A percentile compares a stretch with the other conserved stretches of the same genome.
Conservation (phyloP, 768 basidiomycete species). For the Leccinellum rugosiceps region DNA sequence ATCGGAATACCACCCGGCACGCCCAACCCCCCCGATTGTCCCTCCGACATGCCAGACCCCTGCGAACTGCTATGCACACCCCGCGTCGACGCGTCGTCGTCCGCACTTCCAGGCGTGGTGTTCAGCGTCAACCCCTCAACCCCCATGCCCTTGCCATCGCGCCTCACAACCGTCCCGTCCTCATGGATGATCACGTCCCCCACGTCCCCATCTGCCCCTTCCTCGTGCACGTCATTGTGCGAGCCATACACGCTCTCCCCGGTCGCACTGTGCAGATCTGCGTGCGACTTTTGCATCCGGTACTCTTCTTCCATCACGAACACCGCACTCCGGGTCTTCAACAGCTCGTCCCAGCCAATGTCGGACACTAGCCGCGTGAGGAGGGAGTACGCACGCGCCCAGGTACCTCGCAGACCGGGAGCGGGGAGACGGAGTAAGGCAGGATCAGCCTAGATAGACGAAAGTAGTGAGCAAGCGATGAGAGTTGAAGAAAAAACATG, state of each 20-base stretch:
- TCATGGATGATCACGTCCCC: constrained; percentile 54
- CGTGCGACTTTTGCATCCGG: constrained; percentile 88
- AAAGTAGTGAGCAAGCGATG: background rate
- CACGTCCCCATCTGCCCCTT: background rate
- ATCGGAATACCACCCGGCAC: constrained; percentile 46
- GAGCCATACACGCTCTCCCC: constrained; percentile 13
- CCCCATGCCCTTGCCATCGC: constrained; percentile 3
- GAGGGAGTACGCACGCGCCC: constrained; percentile 90
- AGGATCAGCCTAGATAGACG: constrained; percentile 70
- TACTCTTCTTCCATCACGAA: constrained; percentile 99
- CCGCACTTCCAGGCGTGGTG: constrained; percentile 24
- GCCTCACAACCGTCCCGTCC: constrained; percentile 49
- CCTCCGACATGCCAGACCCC: constrained; percentile 28
- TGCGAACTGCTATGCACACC: constrained; percentile 43
- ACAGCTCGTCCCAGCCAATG: constrained; percentile 98
- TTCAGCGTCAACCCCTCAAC: constrained; percentile 4
- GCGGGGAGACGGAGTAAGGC: constrained; percentile 93
- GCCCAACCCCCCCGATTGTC: constrained; percentile 1
- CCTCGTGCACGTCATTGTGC: constrained; percentile 7
- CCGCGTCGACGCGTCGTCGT: constrained; percentile 71
- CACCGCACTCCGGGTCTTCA: constrained; percentile 90
- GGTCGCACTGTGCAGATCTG: constrained; percentile 51
- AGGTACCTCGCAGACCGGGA: constrained; percentile 91
- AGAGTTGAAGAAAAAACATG: too few species aligned
- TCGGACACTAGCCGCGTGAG: constrained; percentile 88